phyloP scores from a whole-genome alignment of 2,329 filamentous ascomycete species.

The Davidsoniella eucalypti region DNA sequence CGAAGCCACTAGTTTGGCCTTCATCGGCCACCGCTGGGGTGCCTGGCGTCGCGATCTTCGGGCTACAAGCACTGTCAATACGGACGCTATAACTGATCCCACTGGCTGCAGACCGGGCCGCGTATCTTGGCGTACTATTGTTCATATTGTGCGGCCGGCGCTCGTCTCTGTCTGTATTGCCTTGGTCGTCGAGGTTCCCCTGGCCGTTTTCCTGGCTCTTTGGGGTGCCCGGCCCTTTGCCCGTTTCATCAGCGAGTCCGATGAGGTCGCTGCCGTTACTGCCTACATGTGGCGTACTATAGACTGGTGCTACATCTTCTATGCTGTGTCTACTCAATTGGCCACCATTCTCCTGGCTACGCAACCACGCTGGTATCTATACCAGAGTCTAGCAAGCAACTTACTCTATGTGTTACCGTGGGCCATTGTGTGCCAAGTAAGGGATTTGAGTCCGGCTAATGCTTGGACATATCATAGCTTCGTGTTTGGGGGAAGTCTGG shows the following conservation, averaged over 20 bases:
- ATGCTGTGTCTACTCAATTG: slow-evolving; percentile 47
- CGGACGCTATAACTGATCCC: slow-evolving; percentile 6
- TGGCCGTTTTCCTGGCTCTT: slow-evolving; percentile 45
- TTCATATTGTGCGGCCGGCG: slow-evolving; percentile 34
- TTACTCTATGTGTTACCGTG: slow-evolving; percentile 53
- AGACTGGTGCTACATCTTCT: slow-evolving; percentile 55
- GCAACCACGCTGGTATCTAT: slow-evolving; percentile 48
- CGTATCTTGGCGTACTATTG: slow-evolving; percentile 11
- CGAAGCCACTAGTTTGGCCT: slow-evolving; percentile 47
- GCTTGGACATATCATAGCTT: slow-evolving; percentile 53
- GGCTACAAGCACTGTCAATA: slow-evolving; percentile 13
- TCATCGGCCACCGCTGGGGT: slow-evolving; percentile 53
- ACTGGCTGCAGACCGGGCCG: too few relatives aligned
- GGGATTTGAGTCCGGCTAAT: slow-evolving; percentile 30
- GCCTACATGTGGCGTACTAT: slow-evolving; percentile 48
- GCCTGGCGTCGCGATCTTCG: slow-evolving; percentile 23
- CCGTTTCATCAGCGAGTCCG: slow-evolving; percentile 39
- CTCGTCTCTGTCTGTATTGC: slow-evolving; percentile 35
- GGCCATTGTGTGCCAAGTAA: slow-evolving; percentile 44
- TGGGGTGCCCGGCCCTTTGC: slow-evolving; percentile 45
- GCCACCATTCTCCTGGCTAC: slow-evolving; percentile 49
- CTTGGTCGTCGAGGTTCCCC: slow-evolving; percentile 40
- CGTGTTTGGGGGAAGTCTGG: slow-evolving; percentile 51
- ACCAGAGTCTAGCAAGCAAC: slow-evolving; percentile 50
- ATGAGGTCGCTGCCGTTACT: slow-evolving; percentile 41